Conservation (phyloP, 768 basidiomycete species). For the Favolaschia claudopus region DNA sequence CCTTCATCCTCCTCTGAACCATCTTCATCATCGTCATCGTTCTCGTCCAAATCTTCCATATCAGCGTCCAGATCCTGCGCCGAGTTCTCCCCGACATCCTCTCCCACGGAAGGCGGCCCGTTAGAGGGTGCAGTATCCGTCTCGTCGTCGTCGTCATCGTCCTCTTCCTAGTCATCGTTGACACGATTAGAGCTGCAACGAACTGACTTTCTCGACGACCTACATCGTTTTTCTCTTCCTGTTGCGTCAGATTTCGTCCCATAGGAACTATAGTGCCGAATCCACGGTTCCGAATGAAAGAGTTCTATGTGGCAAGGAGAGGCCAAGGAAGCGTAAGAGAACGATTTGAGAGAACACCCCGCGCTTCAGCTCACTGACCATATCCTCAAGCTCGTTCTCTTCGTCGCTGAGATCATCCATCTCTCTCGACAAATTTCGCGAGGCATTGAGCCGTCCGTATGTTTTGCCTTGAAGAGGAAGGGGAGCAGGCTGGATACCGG, state of each 20-base stretch:
- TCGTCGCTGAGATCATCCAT: slow-evolving; percentile 88
- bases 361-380: slow-evolving; percentile 62
- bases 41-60: slow-evolving; percentile 65
- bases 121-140: slow-evolving; percentile 51
- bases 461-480: slow-evolving; percentile 55
- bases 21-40: slow-evolving; percentile 48
- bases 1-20: slow-evolving; percentile 49
- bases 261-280: slow-evolving; percentile 75
- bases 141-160: slow-evolving; percentile 60
- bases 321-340: not conserved
- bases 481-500: slow-evolving; percentile 71
- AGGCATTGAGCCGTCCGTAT: slow-evolving; percentile 65
- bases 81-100: slow-evolving; percentile 60
- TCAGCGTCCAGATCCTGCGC: slow-evolving; percentile 66
- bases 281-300: slow-evolving; percentile 69
- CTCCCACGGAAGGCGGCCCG: slow-evolving; percentile 49
- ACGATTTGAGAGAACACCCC: too few relatives aligned
- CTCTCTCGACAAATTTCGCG: slow-evolving; percentile 75
- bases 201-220: slow-evolving; percentile 23
- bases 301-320: slow-evolving; percentile 49
- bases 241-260: slow-evolving; percentile 73
- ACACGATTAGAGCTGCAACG: not conserved
- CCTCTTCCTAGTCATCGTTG: too few relatives aligned
- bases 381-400: slow-evolving; percentile 81
- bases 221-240: slow-evolving; percentile 88